These are phyloP conservation scores for Limtongozyma cylindracea DNA, from an alignment of 805 yeast genomes.

Conservation along the genomic window DNA sequence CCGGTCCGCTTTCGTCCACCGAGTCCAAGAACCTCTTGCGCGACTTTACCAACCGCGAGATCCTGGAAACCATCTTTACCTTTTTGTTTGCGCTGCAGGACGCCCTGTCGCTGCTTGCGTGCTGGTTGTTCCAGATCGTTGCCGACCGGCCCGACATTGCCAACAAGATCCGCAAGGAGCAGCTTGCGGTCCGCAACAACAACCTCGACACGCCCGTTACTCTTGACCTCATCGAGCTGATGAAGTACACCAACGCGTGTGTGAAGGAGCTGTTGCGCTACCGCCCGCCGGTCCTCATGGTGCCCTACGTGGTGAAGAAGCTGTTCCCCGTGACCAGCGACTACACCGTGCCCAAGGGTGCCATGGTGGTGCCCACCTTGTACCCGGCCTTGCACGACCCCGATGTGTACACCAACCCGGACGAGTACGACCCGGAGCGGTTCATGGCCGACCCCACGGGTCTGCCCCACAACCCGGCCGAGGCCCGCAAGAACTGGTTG, in stretches of 20 bases:
- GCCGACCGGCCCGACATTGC: conserved; percentile 90
- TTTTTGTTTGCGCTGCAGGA: conserved; percentile 95
- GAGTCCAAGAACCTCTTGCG: conserved; percentile 40
- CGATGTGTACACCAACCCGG: conserved; percentile 88
- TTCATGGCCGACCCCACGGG: no score
- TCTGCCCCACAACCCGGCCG: conserved; percentile 42
- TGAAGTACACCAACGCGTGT: conserved; percentile 76
- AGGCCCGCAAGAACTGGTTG: conserved; percentile 78
- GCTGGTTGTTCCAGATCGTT: conserved; percentile 93
- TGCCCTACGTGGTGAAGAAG: conserved; percentile 83
- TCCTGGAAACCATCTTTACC: conserved; percentile 90
- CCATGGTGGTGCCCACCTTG: conserved; percentile 89
- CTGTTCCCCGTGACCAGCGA: conserved; percentile 59
- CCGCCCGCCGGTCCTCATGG: conserved; percentile 97
- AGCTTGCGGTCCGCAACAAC: conserved; percentile 54
- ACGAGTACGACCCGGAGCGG: conserved; percentile 85
- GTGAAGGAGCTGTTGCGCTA: conserved; percentile 82
- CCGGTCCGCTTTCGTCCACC: conserved; percentile 18
- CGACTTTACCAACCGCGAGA: conserved; percentile 73
- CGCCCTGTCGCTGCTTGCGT: conserved; percentile 89
- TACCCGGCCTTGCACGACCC: conserved; percentile 96
- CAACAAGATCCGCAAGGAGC: conserved; percentile 77
- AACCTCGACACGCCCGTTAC: conserved; percentile 38
- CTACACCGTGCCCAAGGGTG: conserved; percentile 88
- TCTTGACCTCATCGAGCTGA: conserved; percentile 55